phyloP scores from a whole-genome alignment of 2,329 filamentous ascomycete genomes.

The Daldinia sp. region DNA sequence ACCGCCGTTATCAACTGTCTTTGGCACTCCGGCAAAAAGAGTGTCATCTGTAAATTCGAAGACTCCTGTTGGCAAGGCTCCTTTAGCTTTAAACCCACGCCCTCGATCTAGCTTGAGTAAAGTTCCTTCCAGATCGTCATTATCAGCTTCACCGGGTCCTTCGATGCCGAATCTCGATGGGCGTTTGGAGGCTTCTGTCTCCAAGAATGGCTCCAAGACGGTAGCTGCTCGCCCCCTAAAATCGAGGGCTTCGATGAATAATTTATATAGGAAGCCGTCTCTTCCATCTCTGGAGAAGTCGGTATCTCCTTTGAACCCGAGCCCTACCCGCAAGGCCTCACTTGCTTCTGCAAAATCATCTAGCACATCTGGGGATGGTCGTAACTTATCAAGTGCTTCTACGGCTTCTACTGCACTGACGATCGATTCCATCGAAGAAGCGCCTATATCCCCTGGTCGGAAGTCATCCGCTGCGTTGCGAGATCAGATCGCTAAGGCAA shows the following conservation, averaged over 20 bases:
- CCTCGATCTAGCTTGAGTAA: constrained; percentile 49
- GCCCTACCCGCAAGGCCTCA: constrained; percentile 56
- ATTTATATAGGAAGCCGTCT: constrained; percentile 68
- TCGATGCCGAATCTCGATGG: constrained; percentile 58
- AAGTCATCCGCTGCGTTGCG: constrained; percentile 86
- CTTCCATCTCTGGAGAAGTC: constrained; percentile 56
- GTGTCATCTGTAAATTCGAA: constrained; percentile 53
- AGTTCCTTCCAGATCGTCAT: constrained; percentile 52
- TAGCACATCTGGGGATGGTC: constrained; percentile 54
- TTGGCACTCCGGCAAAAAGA: constrained; percentile 59
- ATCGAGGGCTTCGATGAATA: constrained; percentile 64
- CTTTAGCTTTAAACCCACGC: constrained; percentile 44
- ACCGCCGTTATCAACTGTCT: constrained; percentile 57
- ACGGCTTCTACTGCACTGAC: constrained; percentile 55
- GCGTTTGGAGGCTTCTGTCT: constrained; percentile 44
- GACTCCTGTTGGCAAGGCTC: constrained; percentile 50
- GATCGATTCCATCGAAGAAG: constrained; percentile 53
- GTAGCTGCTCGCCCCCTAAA: constrained; percentile 61
- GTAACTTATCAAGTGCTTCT: constrained; percentile 54
- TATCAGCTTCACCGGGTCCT: constrained; percentile 48
- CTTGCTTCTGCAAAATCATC: constrained; percentile 56
- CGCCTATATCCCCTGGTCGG: constrained; percentile 49
- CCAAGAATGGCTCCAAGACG: constrained; percentile 62
- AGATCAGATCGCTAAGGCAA: constrained; percentile 93
- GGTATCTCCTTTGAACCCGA: constrained; percentile 41